These are phyloP conservation scores for Biscogniauxia mediterranea DNA, from an alignment of 2,329 filamentous ascomycete genomes.

Conservation along the genomic window DNA sequence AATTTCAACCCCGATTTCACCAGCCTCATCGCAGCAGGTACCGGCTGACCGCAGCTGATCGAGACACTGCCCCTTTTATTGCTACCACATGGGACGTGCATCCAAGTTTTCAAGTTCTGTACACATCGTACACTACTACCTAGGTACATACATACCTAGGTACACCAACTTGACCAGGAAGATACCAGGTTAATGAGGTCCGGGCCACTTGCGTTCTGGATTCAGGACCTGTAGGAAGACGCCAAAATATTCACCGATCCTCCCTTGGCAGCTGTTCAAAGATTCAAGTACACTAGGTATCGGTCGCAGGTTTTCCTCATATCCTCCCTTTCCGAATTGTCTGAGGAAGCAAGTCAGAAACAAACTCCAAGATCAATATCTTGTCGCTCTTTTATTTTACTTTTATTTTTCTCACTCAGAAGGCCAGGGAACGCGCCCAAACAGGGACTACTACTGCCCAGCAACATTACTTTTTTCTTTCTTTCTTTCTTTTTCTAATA, in stretches of 20 bases:
- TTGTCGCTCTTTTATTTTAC: slow-evolving; percentile 21
- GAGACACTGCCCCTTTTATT: not conserved
- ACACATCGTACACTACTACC: too few species aligned
- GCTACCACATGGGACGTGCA: not conserved
- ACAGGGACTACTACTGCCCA: not conserved
- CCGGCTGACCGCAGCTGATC: not conserved
- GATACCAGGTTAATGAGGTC: too few species aligned
- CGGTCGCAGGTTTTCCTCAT: slow-evolving; percentile 13
- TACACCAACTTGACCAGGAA: too few species aligned
- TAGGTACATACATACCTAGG: too few species aligned
- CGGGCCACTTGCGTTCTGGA: not conserved
- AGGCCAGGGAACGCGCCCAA: not conserved
- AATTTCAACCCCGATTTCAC: not conserved
- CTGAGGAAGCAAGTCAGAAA: slow-evolving; percentile 10
- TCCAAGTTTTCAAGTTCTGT: not conserved
- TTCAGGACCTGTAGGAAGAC: not conserved
- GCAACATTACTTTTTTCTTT: not conserved
- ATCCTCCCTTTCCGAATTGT: slow-evolving; percentile 6
- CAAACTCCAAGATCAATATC: slow-evolving; percentile 16
- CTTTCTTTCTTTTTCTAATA: slow-evolving; percentile 18
- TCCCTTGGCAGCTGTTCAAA: not conserved
- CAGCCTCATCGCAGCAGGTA: not conserved
- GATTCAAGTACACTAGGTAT: slow-evolving; percentile 2
- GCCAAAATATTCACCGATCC: not conserved
- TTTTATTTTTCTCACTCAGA: slow-evolving; percentile 2